Percentiles rank a stretch among this genome's conserved stretches.
These are phyloP conservation scores for Saccharomycopsis sp. DNA, from an alignment of 805 yeast species.

Conservation along the genomic window DNA sequence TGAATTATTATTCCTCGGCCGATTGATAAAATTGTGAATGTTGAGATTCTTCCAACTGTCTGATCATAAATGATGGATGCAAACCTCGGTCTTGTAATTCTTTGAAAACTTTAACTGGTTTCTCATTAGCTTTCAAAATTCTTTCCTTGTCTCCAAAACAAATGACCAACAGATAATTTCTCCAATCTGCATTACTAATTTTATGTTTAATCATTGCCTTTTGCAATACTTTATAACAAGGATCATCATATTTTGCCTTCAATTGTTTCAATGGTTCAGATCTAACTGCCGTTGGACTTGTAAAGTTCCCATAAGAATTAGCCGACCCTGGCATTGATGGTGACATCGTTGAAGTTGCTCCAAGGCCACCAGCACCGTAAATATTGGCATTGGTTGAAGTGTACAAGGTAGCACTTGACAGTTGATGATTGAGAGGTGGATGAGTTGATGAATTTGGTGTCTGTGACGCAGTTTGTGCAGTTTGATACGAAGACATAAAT, in stretches of 20 bases:
- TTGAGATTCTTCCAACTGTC: constrained; percentile 64
- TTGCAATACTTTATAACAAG: constrained; percentile 80
- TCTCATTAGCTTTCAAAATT: constrained; percentile 73
- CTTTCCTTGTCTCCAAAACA: constrained; percentile 90
- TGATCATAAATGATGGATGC: constrained; percentile 86
- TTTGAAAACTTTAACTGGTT: constrained; percentile 79
- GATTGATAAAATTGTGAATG: too few relatives aligned
- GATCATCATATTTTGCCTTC: constrained; percentile 49
- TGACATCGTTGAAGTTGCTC: background rate
- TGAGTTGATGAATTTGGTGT: constrained; percentile 16
- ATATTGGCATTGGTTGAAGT: constrained; percentile 1
- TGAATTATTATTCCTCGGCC: too few relatives aligned
- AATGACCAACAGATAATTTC: constrained; percentile 79
- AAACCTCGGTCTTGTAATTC: constrained; percentile 79
- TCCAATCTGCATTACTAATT: constrained; percentile 73
- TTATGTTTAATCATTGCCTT: constrained; percentile 84
- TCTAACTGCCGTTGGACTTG: constrained; percentile 6
- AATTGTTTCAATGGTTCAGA: constrained; percentile 24
- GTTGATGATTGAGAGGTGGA: constrained; percentile 10
- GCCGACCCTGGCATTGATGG: constrained; percentile 14
- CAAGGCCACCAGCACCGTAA: background rate
- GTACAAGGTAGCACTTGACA: constrained; percentile 6
- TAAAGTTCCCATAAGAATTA: constrained; percentile 6
- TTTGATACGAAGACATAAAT: constrained; percentile 13
- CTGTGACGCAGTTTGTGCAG: constrained; percentile 18